phyloP scores from a whole-genome alignment of 2,329 filamentous ascomycete species.

The Taxawa tesnikishii region DNA sequence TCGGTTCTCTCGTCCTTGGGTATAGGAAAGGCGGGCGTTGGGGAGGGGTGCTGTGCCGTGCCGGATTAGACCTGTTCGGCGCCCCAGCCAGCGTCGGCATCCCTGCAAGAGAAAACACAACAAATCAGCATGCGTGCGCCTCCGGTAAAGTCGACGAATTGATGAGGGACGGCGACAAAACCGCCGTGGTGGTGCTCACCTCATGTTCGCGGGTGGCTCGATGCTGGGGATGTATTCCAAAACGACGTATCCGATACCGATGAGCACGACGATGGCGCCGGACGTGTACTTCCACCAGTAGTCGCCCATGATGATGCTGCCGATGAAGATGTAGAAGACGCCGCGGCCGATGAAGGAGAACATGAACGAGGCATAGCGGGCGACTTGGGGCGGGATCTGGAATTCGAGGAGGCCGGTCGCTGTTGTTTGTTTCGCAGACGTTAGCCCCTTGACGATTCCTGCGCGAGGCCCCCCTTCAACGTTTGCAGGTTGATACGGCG shows the following conservation, averaged over 20 bases:
- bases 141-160: slow-evolving; percentile 1
- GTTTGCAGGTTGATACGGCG: too few relatives aligned
- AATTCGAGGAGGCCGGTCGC: slow-evolving; percentile 50
- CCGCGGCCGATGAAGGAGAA: slow-evolving; percentile 96
- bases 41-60: too few relatives aligned
- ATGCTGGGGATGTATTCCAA: slow-evolving; percentile 39
- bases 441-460: too few relatives aligned
- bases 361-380: slow-evolving; percentile 91
- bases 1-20: too few relatives aligned
- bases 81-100: slow-evolving; percentile 41
- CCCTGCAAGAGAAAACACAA: too few relatives aligned
- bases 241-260: slow-evolving; percentile 61
- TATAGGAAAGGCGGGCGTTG: too few relatives aligned
- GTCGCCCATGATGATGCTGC: slow-evolving; percentile 66
- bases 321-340: slow-evolving; percentile 93
- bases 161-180: background rate
- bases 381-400: slow-evolving; percentile 84
- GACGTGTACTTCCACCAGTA: slow-evolving; percentile 58
- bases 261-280: slow-evolving; percentile 63
- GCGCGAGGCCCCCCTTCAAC: too few relatives aligned
- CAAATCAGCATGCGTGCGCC: too few relatives aligned
- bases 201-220: slow-evolving; percentile 42
- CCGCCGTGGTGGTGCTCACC: slow-evolving; percentile 17
- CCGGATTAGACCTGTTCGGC: slow-evolving; percentile 43
- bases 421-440: slow-evolving; percentile 1